These are phyloP conservation scores for Ophiostoma ulmi DNA, from an alignment of 2,329 filamentous ascomycete genomes.

Conservation along the genomic window DNA sequence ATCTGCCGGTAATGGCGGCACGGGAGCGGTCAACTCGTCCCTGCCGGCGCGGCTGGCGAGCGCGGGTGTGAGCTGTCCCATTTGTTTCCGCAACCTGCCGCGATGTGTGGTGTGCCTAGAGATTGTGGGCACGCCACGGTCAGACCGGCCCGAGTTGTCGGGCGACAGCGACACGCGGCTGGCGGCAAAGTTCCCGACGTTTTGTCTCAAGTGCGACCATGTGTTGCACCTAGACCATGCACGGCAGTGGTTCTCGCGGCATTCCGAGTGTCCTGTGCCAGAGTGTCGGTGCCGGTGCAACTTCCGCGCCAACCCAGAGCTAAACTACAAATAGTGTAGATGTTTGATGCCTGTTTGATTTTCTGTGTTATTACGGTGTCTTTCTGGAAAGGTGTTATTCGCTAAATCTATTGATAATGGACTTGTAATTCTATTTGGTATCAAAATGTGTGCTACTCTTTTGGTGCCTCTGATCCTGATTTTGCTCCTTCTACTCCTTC, in stretches of 20 bases:
- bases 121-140: constrained; percentile 59
- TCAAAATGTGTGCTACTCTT: neutral
- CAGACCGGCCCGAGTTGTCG: constrained; percentile 51
- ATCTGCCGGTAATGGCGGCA: neutral
- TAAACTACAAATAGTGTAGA: constrained; percentile 43
- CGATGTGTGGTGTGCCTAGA: constrained; percentile 64
- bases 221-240: constrained; percentile 64
- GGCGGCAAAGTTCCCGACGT: constrained; percentile 60
- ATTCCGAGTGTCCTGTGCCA: constrained; percentile 62
- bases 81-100: constrained; percentile 61
- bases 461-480: neutral
- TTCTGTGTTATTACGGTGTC: neutral
- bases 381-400: neutral
- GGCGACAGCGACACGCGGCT: constrained; percentile 43
- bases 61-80: constrained; percentile 60
- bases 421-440: neutral
- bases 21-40: neutral
- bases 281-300: constrained; percentile 64
- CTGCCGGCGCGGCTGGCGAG: constrained; percentile 52
- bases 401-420: neutral
- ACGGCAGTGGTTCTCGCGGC: constrained; percentile 59
- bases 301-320: constrained; percentile 55
- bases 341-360: neutral
- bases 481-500: neutral
- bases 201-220: constrained; percentile 64